Percentiles rank a stretch among this genome's conserved stretches.
phyloP scores from a whole-genome alignment of 2,329 filamentous ascomycete genomes.

The Trichoderma cornu-damae region DNA sequence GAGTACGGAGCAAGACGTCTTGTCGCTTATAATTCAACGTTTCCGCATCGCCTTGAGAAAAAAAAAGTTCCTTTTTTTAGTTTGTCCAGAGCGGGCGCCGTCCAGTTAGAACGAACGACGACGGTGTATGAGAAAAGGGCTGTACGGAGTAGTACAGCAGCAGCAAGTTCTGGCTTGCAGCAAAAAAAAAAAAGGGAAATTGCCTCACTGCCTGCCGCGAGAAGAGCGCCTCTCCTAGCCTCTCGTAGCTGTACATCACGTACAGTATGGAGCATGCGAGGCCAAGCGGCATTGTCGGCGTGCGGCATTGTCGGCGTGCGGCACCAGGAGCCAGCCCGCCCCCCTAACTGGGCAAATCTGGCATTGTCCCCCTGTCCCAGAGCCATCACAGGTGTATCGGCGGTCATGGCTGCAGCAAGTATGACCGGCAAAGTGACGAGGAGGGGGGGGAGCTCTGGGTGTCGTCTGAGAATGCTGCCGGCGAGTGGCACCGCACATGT shows the following conservation, averaged over 20 bases:
- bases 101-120: too few relatives aligned
- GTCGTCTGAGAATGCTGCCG: not conserved
- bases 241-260: too few relatives aligned
- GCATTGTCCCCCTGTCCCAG: slow-evolving; percentile 7
- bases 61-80: not conserved
- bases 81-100: not conserved
- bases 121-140: too few relatives aligned
- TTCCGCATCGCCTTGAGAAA: not conserved
- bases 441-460: not conserved
- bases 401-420: not conserved
- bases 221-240: not conserved
- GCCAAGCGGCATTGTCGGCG: not conserved
- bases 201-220: not conserved
- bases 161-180: too few relatives aligned
- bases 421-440: not conserved
- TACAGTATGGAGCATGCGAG: not conserved
- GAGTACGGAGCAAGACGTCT: not conserved
- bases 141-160: too few relatives aligned
- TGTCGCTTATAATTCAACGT: not conserved
- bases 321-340: not conserved
- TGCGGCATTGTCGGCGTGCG: not conserved
- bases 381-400: not conserved
- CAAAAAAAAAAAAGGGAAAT: too few relatives aligned
- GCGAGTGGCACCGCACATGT: too few relatives aligned
- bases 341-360: slow-evolving; percentile 6